phyloP scores from a whole-genome alignment of 495 filamentous ascomycete species.

The Podospora tetraspora region DNA sequence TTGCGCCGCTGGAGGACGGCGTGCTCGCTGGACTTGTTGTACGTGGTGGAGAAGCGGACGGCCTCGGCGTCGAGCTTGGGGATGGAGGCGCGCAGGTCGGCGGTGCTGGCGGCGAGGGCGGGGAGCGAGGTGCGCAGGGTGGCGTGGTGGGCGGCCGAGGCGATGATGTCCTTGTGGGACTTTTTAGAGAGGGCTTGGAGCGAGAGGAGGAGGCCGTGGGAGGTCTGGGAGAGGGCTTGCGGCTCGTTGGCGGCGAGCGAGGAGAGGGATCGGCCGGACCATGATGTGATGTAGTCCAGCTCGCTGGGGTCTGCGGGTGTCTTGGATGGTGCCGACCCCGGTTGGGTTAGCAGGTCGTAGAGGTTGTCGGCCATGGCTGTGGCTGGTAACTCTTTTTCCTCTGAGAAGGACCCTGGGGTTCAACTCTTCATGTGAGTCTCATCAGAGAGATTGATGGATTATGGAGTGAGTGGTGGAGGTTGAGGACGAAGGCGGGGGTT shows the following conservation, averaged over 20 bases:
- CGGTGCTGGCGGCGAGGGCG: conserved; percentile 56
- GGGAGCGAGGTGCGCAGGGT: conserved; percentile 64
- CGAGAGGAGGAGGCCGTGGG: conserved; percentile 77
- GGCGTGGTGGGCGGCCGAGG: conserved; percentile 70
- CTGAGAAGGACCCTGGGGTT: background rate
- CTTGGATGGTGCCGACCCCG: conserved; percentile 15
- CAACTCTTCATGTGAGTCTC: background rate
- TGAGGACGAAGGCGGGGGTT: background rate
- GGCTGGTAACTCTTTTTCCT: background rate
- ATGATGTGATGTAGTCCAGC: conserved; percentile 70
- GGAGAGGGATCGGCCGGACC: conserved; percentile 72
- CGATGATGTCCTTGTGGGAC: conserved; percentile 83
- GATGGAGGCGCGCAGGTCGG: conserved; percentile 61
- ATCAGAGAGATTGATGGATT: background rate
- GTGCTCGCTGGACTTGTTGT: conserved; percentile 66
- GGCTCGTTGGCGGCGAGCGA: conserved; percentile 70
- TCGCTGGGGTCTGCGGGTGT: conserved; percentile 59
- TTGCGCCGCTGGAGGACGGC: conserved; percentile 68
- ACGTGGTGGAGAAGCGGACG: conserved; percentile 74
- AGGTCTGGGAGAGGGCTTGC: conserved; percentile 71
- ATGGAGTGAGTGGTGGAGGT: background rate
- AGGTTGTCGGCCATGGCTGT: conserved; percentile 31
- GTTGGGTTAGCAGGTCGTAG: conserved; percentile 27
- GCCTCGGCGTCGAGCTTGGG: conserved; percentile 76
- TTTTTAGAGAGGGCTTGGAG: conserved; percentile 85